Percentiles rank a stretch among this genome's conserved stretches.
phyloP scores from a whole-genome alignment of 2,329 filamentous ascomycete species.

The Aschersonia sp. region DNA sequence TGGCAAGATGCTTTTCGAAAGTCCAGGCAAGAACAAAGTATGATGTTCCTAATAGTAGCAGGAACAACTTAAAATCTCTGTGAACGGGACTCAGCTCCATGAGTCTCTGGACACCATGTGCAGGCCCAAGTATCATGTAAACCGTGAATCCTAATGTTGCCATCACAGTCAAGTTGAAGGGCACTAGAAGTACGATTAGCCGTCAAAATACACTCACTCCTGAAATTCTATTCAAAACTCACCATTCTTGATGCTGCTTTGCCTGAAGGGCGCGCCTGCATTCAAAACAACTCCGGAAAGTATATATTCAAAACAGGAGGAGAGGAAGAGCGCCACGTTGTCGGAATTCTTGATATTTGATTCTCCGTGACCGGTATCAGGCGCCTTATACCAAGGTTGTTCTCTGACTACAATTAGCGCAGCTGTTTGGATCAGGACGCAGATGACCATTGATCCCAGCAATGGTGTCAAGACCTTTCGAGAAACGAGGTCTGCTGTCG shows the following conservation, averaged over 20 bases:
- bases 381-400: conserved; percentile 79
- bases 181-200: conserved; percentile 41
- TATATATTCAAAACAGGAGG: conserved; percentile 92
- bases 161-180: conserved; percentile 67
- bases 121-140: conserved; percentile 71
- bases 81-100: conserved; percentile 83
- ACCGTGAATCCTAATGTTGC: conserved; percentile 50
- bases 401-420: conserved; percentile 60
- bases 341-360: conserved; percentile 84
- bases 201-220: background rate
- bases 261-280: conserved; percentile 81
- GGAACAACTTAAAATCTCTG: conserved; percentile 53
- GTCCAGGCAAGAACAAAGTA: conserved; percentile 58
- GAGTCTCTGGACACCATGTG: conserved; percentile 48
- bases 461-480: conserved; percentile 83
- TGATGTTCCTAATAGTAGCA: conserved; percentile 53
- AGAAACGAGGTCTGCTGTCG: conserved; percentile 82
- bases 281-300: conserved; percentile 78
- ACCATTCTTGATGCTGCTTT: conserved; percentile 68
- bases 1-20: conserved; percentile 58
- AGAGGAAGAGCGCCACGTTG: conserved; percentile 79
- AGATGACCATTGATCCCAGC: conserved; percentile 75
- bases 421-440: conserved; percentile 60
- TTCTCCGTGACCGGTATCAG: conserved; percentile 60
- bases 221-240: conserved; percentile 17